Base-by-base conservation (phyloP, 441 rosid species). In the Aquilaria agallochum region DNA sequence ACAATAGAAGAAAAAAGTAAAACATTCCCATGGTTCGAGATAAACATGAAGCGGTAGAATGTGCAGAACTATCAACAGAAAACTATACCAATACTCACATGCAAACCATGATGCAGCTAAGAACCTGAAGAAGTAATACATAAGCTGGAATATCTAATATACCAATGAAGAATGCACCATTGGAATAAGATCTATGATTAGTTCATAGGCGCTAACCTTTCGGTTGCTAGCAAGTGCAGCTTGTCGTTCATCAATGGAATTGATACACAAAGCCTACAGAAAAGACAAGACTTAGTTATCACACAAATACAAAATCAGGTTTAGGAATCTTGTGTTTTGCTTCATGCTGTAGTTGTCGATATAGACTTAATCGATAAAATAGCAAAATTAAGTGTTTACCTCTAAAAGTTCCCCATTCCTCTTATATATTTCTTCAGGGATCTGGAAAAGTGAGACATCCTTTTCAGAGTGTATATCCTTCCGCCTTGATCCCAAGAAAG, bases 321-420 rank as follows among this genome's bases (percentile, higher is more conserved):
- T 70, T 31, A 14, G 13, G 20, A 57, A 51, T 73, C 45, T 10
- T 4, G 45, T 40, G 45, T 40, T 40, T 40, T 6, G 9, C 45
- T 40, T 40, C 45, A 40, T 6, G 45, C 45, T 40, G 9, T 2
- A 4, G 10, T 40, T 10, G 9, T 61, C 55, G 58, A 68, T 52
- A 50, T 55, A 48, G 64, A 51, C 67, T 50, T 58, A 3, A 59
- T 66, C 7, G 64, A 59, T 12, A 50, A 49, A 60, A 63, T 55
- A 64, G 54, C 53, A 71, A 54, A 56, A 61, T 64, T 2, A 66
- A 55, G 36, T 54, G 58, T 66, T 40, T 70, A 89, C 99, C 96
- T 94, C 96, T 65, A 94, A 75, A 67, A 94, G 95, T 78, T 91
- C 96, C 67, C 99, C 99, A 36, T 80, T 85, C 75, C 84, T 86